These are phyloP conservation scores for Lithospermum erythrorhizon DNA, from an alignment of 257 asterid species.

Conservation along the genomic window DNA sequence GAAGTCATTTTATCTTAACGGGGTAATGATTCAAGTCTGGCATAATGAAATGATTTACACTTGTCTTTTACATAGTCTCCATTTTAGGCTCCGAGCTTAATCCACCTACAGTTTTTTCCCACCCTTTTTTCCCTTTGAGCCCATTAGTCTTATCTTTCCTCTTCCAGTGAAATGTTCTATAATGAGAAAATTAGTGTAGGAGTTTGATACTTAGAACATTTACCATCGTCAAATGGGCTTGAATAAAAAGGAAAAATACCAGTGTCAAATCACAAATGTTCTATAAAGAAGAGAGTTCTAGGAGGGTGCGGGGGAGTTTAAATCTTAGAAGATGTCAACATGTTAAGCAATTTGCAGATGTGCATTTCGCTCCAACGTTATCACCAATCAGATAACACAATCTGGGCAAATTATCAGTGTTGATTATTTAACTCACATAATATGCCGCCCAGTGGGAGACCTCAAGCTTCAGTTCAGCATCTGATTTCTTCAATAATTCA, in stretches of 20 bases:
- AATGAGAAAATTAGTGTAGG: not conserved
- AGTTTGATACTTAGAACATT: too few species aligned
- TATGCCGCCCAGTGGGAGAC: slow-evolving; percentile 88
- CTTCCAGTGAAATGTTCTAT: not conserved
- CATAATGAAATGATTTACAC: too few species aligned
- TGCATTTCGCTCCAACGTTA: not conserved
- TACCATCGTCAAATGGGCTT: too few species aligned
- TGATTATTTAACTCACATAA: slow-evolving; percentile 48
- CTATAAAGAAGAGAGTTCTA: too few species aligned
- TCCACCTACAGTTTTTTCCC: not conserved
- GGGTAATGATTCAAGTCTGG: too few species aligned
- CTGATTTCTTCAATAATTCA: slow-evolving; percentile 84
- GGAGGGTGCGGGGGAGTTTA: too few species aligned
- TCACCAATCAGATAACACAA: not conserved
- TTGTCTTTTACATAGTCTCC: too few species aligned
- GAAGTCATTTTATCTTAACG: too few species aligned
- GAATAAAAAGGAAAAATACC: too few species aligned
- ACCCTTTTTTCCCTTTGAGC: not conserved
- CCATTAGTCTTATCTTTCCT: too few species aligned
- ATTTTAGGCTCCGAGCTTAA: not conserved
- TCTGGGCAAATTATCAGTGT: not conserved
- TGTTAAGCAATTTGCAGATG: not conserved
- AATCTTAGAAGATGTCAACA: not conserved
- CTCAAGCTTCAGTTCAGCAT: slow-evolving; percentile 90
- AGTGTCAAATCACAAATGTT: too few species aligned